Evolutionary conservation across 2,329 filamentous ascomycete genomes (phyloP).

Genomic region (Phoma sp.): DNA sequence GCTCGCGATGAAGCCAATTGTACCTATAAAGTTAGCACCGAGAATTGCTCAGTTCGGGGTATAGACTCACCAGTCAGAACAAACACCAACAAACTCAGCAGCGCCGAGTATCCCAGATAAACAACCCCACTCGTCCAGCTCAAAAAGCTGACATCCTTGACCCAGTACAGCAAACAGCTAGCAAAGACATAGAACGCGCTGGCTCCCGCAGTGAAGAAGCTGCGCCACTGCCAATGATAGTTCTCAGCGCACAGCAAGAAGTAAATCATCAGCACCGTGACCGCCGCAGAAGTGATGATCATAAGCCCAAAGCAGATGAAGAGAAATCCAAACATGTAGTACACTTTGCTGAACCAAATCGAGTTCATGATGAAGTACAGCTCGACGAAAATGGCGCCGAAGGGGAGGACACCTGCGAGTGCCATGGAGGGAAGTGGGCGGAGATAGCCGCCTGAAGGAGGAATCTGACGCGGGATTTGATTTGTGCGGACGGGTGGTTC

Average conservation of each 20-base stretch:
- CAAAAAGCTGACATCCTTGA: constrained; percentile 84
- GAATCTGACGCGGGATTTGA: constrained; percentile 97
- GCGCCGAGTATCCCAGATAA: constrained; percentile 89
- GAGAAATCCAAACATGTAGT: constrained; percentile 99
- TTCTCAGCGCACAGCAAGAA: constrained; percentile 96
- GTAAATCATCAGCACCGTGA: constrained; percentile 93
- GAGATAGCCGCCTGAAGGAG: constrained; percentile 81
- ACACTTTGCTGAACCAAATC: constrained; percentile 98
- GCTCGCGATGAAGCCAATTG: constrained; percentile 94
- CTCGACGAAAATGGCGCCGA: constrained; percentile 96
- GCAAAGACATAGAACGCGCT: constrained; percentile 91
- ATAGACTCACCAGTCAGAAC: constrained; percentile 81
- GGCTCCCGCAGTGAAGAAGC: constrained; percentile 89
- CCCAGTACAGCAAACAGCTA: constrained; percentile 89
- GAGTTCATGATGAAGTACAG: constrained; percentile 99
- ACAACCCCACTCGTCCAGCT: constrained; percentile 86
- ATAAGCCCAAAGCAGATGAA: constrained; percentile 98
- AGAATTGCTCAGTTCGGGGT: neutral
- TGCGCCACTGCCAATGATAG: constrained; percentile 98
- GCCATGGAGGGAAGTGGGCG: constrained; percentile 88
- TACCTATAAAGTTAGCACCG: constrained; percentile 63
- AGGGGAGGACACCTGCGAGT: constrained; percentile 89
- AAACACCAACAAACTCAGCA: constrained; percentile 91
- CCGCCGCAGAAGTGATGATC: constrained; percentile 92
- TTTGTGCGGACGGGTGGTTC: constrained; percentile 90